Base-by-base conservation (phyloP, 495 filamentous ascomycete genomes). In the Cladorrhinum samala region DNA sequence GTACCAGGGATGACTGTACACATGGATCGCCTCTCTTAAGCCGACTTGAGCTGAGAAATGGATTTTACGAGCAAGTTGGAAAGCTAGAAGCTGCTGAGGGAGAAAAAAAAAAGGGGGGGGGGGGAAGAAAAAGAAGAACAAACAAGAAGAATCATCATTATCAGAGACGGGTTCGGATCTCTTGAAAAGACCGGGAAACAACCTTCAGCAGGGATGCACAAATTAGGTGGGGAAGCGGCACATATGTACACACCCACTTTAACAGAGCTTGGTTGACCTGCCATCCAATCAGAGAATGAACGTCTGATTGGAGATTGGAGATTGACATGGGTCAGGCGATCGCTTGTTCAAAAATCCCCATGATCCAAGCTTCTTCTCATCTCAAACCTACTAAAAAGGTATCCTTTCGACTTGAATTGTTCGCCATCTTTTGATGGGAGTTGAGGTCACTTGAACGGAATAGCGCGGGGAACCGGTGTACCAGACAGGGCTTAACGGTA, bases 161-260 rank as follows among this genome's bases (percentile, higher is more conserved):
- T 45, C 18, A 14, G 24, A 47, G 7, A 17, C 42, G 42, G 50
- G 23, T 36, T 43, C 50, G 41, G 50, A 18, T 47, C 27, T 43
- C 23, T 37, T 17, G n/a, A 18, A 47, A 42, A 49, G 46, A 18
- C 47, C 36, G 23, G 43, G 46, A 54, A 51, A 50, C 38, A 5
- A 33, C 27, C 27, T 33, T 25, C 24, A 41, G 17, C 11, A 18
- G 21, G 47, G 47, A 47, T 30, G 11, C 3, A 47, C 51, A 58
- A 52, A 54, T 58, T 58, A 51, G 55, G 48, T 54, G 51, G 42
- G 38, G 21, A 50, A n/a, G 2, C 16, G 17, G 39, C n/a, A 24
- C 25, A 49, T 25, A n/a, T n/a, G n/a, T n/a, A 36, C 46, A 50
- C 46, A 40, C 21, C 43, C 33, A 14, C 44, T 42, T 46, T 38